Evolutionary conservation across 2,329 filamentous ascomycete genomes (phyloP).

Genomic region (Aspergillus clavatus): DNA sequence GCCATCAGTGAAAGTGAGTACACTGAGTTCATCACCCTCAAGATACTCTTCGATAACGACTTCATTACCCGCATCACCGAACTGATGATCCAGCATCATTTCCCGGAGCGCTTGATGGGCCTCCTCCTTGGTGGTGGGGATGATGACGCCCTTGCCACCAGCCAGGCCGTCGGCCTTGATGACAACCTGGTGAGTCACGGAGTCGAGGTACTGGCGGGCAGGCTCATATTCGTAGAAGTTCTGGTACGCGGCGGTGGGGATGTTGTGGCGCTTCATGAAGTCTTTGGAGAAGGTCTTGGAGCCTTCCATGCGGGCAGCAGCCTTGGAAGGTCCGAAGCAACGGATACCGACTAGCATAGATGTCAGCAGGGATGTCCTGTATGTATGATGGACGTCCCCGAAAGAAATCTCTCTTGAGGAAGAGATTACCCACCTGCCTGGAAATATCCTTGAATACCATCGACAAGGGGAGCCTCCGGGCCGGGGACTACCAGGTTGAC

Average conservation of each 20-base stretch:
- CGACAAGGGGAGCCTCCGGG: conserved; percentile 89
- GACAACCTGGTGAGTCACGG: conserved; percentile 67
- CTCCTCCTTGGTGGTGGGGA: conserved; percentile 75
- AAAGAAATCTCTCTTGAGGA: not conserved
- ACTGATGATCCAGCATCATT: conserved; percentile 86
- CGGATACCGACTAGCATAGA: conserved; percentile 58
- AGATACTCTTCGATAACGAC: conserved; percentile 95
- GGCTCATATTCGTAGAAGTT: conserved; percentile 77
- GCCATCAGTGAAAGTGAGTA: conserved; percentile 88
- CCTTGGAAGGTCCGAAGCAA: conserved; percentile 79
- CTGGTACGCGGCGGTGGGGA: conserved; percentile 85
- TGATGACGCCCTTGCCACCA: conserved; percentile 91
- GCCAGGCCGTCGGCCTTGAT: conserved; percentile 93
- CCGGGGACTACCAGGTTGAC: conserved; percentile 85
- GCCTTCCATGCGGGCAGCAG: conserved; percentile 85
- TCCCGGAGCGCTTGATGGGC: conserved; percentile 75
- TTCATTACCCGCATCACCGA: conserved; percentile 79
- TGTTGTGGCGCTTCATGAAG: conserved; percentile 87
- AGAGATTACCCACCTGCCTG: conserved; percentile 43
- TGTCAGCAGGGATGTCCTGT: conserved; percentile 1
- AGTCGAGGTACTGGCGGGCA: conserved; percentile 69
- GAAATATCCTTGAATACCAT: conserved; percentile 83
- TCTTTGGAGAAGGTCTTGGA: conserved; percentile 97
- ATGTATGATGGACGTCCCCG: not conserved
- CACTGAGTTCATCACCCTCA: conserved; percentile 84